phyloP scores from a whole-genome alignment of 2,329 filamentous ascomycete species.

The Colletotrichum sp. region DNA sequence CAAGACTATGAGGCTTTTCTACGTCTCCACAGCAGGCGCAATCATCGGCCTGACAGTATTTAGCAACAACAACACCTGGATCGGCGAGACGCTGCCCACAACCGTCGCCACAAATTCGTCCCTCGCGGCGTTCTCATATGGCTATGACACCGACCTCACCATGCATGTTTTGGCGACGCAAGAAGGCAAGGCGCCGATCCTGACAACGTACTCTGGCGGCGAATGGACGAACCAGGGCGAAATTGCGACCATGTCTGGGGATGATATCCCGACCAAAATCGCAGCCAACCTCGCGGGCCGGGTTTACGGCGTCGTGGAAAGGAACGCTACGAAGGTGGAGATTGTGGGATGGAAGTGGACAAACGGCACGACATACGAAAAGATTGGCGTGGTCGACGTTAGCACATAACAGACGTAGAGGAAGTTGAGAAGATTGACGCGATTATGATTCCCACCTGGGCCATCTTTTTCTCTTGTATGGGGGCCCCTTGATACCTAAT shows the following conservation, averaged over 20 bases:
- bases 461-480: neutral
- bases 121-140: slow-evolving; percentile 12
- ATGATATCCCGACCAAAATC: slow-evolving; percentile 7
- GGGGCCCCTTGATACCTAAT: neutral
- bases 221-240: slow-evolving; percentile 6
- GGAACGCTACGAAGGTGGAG: neutral
- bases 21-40: neutral
- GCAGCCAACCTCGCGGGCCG: slow-evolving; percentile 12
- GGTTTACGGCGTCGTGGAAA: slow-evolving; percentile 16
- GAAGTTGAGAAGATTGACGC: neutral
- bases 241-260: slow-evolving; percentile 1
- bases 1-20: slow-evolving; percentile 13
- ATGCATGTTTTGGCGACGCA: slow-evolving; percentile 12
- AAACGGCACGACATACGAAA: slow-evolving; percentile 19
- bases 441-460: neutral
- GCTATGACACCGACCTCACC: slow-evolving; percentile 13
- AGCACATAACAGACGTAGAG: neutral
- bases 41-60: neutral
- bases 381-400: slow-evolving; percentile 10
- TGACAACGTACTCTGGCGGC: slow-evolving; percentile 1
- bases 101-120: neutral
- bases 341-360: slow-evolving; percentile 21
- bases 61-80: neutral
- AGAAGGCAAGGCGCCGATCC: neutral
- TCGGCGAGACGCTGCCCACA: neutral